Conservation (phyloP, 352 stramenopile genomes). For the Stramenopiles sp. region DNA sequence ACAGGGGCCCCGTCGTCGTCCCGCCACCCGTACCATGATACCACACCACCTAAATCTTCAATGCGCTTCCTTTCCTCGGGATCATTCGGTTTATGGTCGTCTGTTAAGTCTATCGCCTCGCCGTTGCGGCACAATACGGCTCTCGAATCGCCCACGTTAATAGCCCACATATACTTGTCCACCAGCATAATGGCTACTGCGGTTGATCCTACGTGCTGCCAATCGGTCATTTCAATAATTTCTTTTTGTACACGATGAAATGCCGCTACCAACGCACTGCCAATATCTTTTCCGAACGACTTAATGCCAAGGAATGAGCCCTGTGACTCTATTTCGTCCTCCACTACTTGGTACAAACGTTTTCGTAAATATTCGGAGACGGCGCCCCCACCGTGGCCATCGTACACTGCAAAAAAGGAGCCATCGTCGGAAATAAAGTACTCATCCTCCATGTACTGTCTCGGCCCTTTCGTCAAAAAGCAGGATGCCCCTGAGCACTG, state of each 20-base stretch:
- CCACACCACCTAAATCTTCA: slow-evolving; percentile 45
- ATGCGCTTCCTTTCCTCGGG: slow-evolving; percentile 43
- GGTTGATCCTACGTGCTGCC: slow-evolving; percentile 32
- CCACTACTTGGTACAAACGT: slow-evolving; percentile 32
- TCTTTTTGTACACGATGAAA: background rate
- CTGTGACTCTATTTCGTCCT: background rate
- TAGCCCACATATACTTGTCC: slow-evolving; percentile 39
- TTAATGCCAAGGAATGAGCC: background rate
- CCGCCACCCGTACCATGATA: slow-evolving; percentile 66
- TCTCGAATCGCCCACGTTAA: slow-evolving; percentile 82
- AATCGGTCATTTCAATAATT: slow-evolving; percentile 1
- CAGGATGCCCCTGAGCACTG: no score
- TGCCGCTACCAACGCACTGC: background rate
- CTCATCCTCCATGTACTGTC: slow-evolving; percentile 57
- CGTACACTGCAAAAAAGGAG: slow-evolving; percentile 54
- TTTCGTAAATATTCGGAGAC: slow-evolving; percentile 48
- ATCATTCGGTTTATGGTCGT: slow-evolving; percentile 68
- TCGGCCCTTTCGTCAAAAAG: no score
- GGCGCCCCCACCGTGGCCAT: slow-evolving; percentile 49
- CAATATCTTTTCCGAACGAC: background rate
- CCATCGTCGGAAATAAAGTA: slow-evolving; percentile 44
- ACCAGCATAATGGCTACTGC: slow-evolving; percentile 43
- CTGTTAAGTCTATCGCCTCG: slow-evolving; percentile 38
- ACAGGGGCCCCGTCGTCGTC: slow-evolving; percentile 55
- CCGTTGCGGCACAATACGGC: slow-evolving; percentile 60